Percentiles rank a stretch among this genome's conserved stretches.
These are phyloP conservation scores for Quercus tomentella DNA, from an alignment of 331 rosid species.

Conservation along the genomic window DNA sequence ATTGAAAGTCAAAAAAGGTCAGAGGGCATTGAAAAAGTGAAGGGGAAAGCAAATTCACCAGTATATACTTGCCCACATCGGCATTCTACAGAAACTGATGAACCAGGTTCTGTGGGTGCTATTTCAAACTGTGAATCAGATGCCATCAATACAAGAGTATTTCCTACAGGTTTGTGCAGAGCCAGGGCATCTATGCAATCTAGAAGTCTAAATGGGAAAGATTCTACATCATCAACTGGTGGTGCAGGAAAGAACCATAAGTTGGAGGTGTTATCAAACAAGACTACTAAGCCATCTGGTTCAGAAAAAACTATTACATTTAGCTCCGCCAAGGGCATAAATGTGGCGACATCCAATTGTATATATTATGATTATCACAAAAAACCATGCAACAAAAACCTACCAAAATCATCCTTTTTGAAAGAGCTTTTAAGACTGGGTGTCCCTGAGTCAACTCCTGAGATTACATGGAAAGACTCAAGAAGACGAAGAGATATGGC, in stretches of 20 bases:
- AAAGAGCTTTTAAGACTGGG: conserved; percentile 53
- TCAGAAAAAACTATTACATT: conserved; percentile 18
- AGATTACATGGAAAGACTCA: conserved; percentile 29
- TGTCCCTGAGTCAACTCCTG: conserved; percentile 28
- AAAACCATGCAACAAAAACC: conserved; percentile 32
- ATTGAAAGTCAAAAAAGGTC: conserved; percentile 6
- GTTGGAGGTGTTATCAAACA: conserved; percentile 6
- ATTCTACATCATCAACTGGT: conserved; percentile 24
- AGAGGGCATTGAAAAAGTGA: conserved; percentile 16
- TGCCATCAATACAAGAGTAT: background rate
- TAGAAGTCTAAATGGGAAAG: conserved; percentile 8
- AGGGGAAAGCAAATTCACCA: conserved; percentile 24
- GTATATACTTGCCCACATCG: background rate
- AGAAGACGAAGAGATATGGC: conserved; percentile 59
- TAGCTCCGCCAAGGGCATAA: conserved; percentile 19
- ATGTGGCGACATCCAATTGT: conserved; percentile 19
- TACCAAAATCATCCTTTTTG: conserved; percentile 39
- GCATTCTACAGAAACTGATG: conserved; percentile 14
- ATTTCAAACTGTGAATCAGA: background rate
- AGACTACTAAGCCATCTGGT: conserved; percentile 12
- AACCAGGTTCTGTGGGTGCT: conserved; percentile 13
- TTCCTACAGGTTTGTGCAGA: background rate
- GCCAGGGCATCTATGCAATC: background rate
- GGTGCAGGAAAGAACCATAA: conserved; percentile 13
- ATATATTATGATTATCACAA: conserved; percentile 17